Evolutionary conservation across 2,329 filamentous ascomycete genomes (phyloP).

Genomic region (Xylariaceae sp.): DNA sequence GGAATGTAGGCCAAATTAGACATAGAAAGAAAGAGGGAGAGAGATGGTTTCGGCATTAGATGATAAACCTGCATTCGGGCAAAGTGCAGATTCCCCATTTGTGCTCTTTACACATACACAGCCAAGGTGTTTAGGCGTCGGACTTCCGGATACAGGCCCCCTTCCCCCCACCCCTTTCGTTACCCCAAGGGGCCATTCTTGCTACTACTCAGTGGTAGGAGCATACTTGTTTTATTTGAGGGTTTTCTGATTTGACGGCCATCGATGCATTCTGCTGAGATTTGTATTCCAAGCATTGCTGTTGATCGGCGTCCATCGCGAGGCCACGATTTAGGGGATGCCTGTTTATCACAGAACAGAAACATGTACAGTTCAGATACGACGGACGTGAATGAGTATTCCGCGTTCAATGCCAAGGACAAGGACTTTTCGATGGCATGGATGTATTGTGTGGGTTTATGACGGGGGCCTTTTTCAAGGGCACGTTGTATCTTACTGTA

Average conservation of each 20-base stretch:
- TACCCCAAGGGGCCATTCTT: not conserved
- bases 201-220: not conserved
- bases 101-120: not conserved
- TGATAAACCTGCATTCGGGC: constrained; percentile 7
- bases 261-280: not conserved
- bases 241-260: not conserved
- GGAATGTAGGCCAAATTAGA: constrained; percentile 39
- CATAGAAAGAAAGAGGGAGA: constrained; percentile 7
- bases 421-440: too few relatives aligned
- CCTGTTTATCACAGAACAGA: not conserved
- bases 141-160: not conserved
- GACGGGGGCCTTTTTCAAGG: too few relatives aligned
- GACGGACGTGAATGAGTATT: not conserved
- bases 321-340: not conserved
- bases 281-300: not conserved
- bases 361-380: not conserved
- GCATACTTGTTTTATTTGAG: not conserved
- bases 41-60: constrained; percentile 9
- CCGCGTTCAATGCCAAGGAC: too few relatives aligned
- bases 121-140: constrained; percentile 12
- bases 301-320: not conserved
- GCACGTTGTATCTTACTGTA: too few relatives aligned
- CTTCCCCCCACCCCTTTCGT: too few relatives aligned
- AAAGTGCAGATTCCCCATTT: constrained; percentile 9
- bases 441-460: too few relatives aligned